Base-by-base conservation (phyloP, 108 stramenopile species). In the Skeletonema marinoi region DNA sequence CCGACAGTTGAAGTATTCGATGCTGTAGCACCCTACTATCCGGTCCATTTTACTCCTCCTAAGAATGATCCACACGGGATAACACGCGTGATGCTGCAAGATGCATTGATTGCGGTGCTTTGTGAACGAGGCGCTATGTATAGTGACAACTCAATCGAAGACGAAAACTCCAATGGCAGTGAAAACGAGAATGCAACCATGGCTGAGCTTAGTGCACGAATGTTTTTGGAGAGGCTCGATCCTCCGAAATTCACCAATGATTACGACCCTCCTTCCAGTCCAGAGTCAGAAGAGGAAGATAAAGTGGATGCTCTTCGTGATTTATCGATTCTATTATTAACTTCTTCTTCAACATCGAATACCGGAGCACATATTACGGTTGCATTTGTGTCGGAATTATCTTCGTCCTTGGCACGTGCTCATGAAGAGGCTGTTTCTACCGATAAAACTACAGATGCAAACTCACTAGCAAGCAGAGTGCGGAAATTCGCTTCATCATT, bases 1-100 rank as follows among this genome's bases (percentile, higher is more conserved):
- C 95, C 92, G 3, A 77, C 80, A 17, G 86, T 81, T 36, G 78
- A 78, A 35, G 58, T 93, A 35, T 96, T 96, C 72, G 95, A 96
- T 56, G 92, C 91, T 5, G 91, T 92, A 1, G 91, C 91, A 31
- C 90, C 91, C 11, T 96, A 96, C 78, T 96, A 89, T 70, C 95
- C 95, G 5, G 83, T 96, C 32, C 88, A 93, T 66, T 96, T 96
- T 56, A 88, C 87, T 30, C 95, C 95, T 25, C 95, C 95, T 12
- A 91, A 90, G 33, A 92, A 93, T 77, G 88, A 93, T 78, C 78
- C 88, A 9, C 83, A 93, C 76, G 88, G 91, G 16, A 93, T 96
- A 56, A 93, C 95, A 13, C 71, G 83, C 35, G 83, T 86, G 35
- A 82, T 88, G 35, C 79, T 96, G 41, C 87, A 87, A 21, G 60